phyloP scores from a whole-genome alignment of 495 filamentous ascomycete species.

The Chaetomidium leptoderma region DNA sequence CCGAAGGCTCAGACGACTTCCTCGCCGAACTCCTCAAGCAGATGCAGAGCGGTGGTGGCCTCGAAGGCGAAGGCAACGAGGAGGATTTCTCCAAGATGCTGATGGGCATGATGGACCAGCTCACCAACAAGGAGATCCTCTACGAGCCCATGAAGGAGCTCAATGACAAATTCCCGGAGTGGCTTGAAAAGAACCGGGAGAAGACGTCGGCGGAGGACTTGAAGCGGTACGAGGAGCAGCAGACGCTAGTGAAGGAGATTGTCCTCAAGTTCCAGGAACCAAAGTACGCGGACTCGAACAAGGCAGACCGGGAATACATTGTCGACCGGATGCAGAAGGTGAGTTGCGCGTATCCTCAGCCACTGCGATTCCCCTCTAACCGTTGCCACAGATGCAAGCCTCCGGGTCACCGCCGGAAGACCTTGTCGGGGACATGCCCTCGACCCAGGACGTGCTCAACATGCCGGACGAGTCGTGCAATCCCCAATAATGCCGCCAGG shows the following conservation, averaged over 20 bases:
- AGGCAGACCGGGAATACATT: conserved; percentile 81
- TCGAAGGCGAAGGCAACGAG: conserved; percentile 62
- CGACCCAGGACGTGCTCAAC: conserved; percentile 65
- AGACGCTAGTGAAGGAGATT: conserved; percentile 77
- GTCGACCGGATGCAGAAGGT: conserved; percentile 98
- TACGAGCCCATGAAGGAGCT: conserved; percentile 99
- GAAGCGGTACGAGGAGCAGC: conserved; percentile 75
- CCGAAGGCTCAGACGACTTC: conserved; percentile 70
- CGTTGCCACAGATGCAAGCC: conserved; percentile 75
- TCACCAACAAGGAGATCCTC: conserved; percentile 95
- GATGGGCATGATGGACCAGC: conserved; percentile 95
- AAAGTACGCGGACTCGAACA: conserved; percentile 74
- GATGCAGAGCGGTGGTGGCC: conserved; percentile 56
- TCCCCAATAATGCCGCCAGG: conserved; percentile 51
- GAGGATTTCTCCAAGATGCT: conserved; percentile 91
- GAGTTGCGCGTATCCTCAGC: conserved; percentile 27
- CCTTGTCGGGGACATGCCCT: conserved; percentile 81
- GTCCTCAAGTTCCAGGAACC: conserved; percentile 78
- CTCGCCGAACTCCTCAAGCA: conserved; percentile 81
- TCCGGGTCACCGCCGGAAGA: conserved; percentile 85
- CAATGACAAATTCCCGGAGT: conserved; percentile 80
- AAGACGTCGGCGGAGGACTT: conserved; percentile 64
- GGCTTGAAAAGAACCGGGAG: conserved; percentile 73
- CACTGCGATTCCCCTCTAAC: conserved; percentile 21
- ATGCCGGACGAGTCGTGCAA: conserved; percentile 69